Evolutionary conservation across 352 stramenopile species (phyloP), one percentile per base, ranked within the genome.

Genomic region (Plasmopara muralis): DNA sequence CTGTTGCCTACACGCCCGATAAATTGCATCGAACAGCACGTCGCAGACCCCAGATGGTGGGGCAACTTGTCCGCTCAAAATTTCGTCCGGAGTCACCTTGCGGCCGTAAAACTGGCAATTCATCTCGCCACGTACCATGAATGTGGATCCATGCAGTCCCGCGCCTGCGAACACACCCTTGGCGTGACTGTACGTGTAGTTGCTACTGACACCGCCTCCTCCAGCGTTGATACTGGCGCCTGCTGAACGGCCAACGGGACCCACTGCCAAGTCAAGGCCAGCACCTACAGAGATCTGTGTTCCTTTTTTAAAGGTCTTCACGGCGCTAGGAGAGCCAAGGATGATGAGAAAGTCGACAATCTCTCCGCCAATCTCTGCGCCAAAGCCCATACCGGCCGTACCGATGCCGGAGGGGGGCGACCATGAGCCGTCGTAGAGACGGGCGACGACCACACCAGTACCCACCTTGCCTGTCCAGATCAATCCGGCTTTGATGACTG

Each of bases 271-370:
- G 28, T 94, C 83, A 16, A 94, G 40, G 0, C 79, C 83, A 2
- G 83, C 81, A 34, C 83, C 83, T 9, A 94, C 72, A 2, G 77
- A 89, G 18, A 92, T 71, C 46, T 94, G 83, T 28, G 79, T 87
- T 30, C 81, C 81, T 47, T 84, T 84, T 55, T 90, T 92, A 63
- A 94, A 94, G 37, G 75, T 89, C 20, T 84, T 75, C 38, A 94
- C 73, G 37, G 83, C 79, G 35, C 55, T 70, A 4, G 53, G 57
- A 0, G 84, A 93, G 64, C 82, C 80, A 38, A 95, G 60, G 4
- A 95, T 66, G 62, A 95, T 95, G 76, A 95, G 89, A 43, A 93
- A 95, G 42, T 95, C 83, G 55, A 92, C 76, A 59, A 94, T 85
- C 51, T 94, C 84, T 12, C 82, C 84, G 39, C 84, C 84, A 40